These are phyloP conservation scores for Violaceomyces palustris DNA, from an alignment of 1,284 basidiomycete genomes.

Conservation along the genomic window DNA sequence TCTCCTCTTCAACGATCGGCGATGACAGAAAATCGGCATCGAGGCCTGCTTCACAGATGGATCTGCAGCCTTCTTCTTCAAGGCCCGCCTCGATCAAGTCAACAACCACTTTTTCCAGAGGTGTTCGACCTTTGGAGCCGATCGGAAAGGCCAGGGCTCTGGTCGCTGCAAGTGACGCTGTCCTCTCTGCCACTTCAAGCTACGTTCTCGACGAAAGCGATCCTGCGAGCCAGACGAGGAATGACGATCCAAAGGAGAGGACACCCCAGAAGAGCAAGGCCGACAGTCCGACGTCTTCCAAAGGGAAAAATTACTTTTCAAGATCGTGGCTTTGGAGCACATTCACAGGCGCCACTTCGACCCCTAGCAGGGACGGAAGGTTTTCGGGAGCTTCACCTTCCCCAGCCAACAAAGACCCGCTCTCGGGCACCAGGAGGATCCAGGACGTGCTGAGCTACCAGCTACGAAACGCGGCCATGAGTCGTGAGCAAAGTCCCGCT, in stretches of 20 bases:
- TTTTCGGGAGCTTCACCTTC: no score
- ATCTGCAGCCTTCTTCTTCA: no score
- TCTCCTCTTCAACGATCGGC: no score
- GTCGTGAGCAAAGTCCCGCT: constrained; percentile 9
- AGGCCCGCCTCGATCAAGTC: constrained; percentile 33
- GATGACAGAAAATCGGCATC: background rate
- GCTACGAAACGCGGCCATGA: constrained; percentile 19
- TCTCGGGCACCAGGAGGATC: constrained; percentile 36
- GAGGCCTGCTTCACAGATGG: background rate
- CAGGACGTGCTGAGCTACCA: constrained; percentile 31
- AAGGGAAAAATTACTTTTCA: constrained; percentile 8
- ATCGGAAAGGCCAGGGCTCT: constrained; percentile 40
- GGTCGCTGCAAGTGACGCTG: constrained; percentile 30
- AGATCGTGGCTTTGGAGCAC: constrained; percentile 35
- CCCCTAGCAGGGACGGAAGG: constrained; percentile 1
- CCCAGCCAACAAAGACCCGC: background rate
- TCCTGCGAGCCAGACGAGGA: background rate
- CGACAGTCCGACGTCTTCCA: background rate
- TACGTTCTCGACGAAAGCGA: constrained; percentile 11
- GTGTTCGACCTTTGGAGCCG: constrained; percentile 31
- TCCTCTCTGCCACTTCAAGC: constrained; percentile 24
- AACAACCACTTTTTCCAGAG: constrained; percentile 27
- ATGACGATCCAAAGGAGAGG: constrained; percentile 7
- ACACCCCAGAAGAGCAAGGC: constrained; percentile 4
- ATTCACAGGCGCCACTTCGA: constrained; percentile 16